These are phyloP conservation scores for Fonsecaea erecta DNA, from an alignment of 2,329 filamentous ascomycete genomes.

Conservation along the genomic window DNA sequence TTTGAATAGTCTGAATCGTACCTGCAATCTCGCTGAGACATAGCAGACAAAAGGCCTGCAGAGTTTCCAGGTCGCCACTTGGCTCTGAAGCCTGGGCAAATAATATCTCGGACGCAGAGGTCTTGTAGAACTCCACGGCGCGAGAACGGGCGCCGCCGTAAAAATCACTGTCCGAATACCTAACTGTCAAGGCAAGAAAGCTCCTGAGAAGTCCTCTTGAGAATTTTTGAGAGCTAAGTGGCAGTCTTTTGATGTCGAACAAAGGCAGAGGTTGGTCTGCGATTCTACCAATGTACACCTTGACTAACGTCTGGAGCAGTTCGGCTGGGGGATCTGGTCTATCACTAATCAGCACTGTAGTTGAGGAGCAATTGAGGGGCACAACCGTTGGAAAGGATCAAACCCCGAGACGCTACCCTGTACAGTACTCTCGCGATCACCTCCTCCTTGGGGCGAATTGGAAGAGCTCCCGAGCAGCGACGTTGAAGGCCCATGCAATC, in stretches of 20 bases:
- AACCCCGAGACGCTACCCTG: not conserved
- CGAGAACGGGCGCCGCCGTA: conserved; percentile 35
- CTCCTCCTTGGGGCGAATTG: not conserved
- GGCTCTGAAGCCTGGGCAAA: conserved; percentile 25
- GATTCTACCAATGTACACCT: conserved; percentile 54
- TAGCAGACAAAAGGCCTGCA: conserved; percentile 33
- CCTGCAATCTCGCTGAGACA: conserved; percentile 31
- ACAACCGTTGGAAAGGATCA: conserved; percentile 16
- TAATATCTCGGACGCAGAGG: conserved; percentile 39
- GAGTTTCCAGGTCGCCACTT: conserved; percentile 12
- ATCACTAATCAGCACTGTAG: conserved; percentile 29
- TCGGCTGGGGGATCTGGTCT: conserved; percentile 47
- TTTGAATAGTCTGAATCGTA: conserved; percentile 2
- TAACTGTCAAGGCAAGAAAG: conserved; percentile 51
- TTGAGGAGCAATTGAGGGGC: not conserved
- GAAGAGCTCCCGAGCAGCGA: conserved; percentile 8
- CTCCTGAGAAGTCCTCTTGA: conserved; percentile 44
- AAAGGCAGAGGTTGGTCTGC: conserved; percentile 57
- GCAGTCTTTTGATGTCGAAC: conserved; percentile 43
- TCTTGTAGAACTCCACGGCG: conserved; percentile 42
- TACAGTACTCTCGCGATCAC: not conserved
- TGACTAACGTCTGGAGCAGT: conserved; percentile 46
- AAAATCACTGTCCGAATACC: conserved; percentile 47
- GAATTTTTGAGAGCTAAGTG: conserved; percentile 43
- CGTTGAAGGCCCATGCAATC: conserved; percentile 23